phyloP scores from a whole-genome alignment of 2,329 filamentous ascomycete species.

The Xylariaceae sp. region DNA sequence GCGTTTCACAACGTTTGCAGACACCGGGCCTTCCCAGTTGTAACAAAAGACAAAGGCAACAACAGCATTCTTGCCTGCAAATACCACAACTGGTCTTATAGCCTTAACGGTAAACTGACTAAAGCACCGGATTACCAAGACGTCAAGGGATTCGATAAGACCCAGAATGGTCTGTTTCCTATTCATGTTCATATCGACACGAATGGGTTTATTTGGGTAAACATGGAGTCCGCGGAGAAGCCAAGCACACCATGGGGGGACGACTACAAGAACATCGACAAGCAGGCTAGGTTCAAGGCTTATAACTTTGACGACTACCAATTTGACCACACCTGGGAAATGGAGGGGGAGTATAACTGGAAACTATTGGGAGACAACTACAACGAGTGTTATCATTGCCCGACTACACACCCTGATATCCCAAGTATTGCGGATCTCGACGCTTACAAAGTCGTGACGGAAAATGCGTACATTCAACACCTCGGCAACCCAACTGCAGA shows the following conservation, averaged over 20 bases:
- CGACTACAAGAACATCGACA: constrained; percentile 42
- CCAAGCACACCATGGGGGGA: constrained; percentile 59
- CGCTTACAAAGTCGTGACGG: constrained; percentile 59
- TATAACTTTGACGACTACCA: constrained; percentile 56
- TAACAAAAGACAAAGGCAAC: constrained; percentile 57
- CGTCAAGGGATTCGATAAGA: constrained; percentile 61
- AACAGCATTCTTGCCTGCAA: constrained; percentile 63
- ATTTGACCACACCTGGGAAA: constrained; percentile 64
- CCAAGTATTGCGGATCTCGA: constrained; percentile 62
- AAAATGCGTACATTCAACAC: constrained; percentile 58
- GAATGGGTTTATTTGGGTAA: constrained; percentile 65
- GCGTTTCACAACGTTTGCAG: constrained; percentile 70
- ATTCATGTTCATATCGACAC: constrained; percentile 61
- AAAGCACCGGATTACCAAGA: constrained; percentile 67
- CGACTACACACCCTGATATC: constrained; percentile 64
- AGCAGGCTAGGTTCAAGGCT: constrained; percentile 25
- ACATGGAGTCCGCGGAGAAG: constrained; percentile 55
- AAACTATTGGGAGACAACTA: constrained; percentile 69
- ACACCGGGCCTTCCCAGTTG: constrained; percentile 66
- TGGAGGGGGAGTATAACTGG: constrained; percentile 66
- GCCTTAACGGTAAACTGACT: constrained; percentile 61
- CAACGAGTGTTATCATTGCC: constrained; percentile 71
- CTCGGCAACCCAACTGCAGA: constrained; percentile 28
- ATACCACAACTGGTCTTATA: constrained; percentile 70
- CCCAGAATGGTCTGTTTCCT: constrained; percentile 61